Evolutionary conservation across 2,329 filamentous ascomycete species (phyloP), one percentile per base, ranked within the genome.

Genomic region (Parascedosporium putredinis): DNA sequence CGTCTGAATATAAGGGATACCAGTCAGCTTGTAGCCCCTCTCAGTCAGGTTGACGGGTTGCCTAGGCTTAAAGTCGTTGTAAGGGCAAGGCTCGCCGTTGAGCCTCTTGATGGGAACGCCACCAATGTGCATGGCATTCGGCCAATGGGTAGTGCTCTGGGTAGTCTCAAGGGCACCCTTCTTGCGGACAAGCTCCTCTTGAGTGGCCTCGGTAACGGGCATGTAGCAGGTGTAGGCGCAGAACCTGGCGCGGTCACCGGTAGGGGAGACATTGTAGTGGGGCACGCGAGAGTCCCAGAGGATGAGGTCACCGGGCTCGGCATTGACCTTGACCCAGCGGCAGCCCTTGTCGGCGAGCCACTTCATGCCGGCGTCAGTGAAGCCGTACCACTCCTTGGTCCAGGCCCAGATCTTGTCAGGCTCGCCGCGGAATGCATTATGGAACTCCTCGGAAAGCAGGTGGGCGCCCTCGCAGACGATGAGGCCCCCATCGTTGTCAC

Each of bases 221-320:
- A 55, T 54, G 49, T 57, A 60, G 9, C 54, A 51, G 4, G 55
- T 52, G 18, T 60, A 60, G 9, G 53, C 54, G 18, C 55, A 54
- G 2, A 55, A 57, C n/a, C 58, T 40, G 18, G 56, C 55, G 20
- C 43, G 10, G 9, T 48, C 48, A 33, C 57, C 57, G 27, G 52
- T 50, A 0, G 54, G 54, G 5, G 48, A 50, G 4, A 44, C 23
- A 5, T 50, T 52, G 36, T 55, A 57, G 46, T 57, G 56, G 46
- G 55, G 54, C 23, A 52, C 54, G 7, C 54, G 52, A 18, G 52
- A 57, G 51, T 67, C 65, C 59, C 65, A 67, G 4, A 66, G 52
- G 14, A 67, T 55, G 9, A 67, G 51, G 40, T 67, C 64, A 1
- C 64, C 64, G 0, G 63, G 63, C 23, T 63, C 62, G 14, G 62